phyloP scores from a whole-genome alignment of 2,329 filamentous ascomycete genomes.

The Colletotrichum eremochloae region DNA sequence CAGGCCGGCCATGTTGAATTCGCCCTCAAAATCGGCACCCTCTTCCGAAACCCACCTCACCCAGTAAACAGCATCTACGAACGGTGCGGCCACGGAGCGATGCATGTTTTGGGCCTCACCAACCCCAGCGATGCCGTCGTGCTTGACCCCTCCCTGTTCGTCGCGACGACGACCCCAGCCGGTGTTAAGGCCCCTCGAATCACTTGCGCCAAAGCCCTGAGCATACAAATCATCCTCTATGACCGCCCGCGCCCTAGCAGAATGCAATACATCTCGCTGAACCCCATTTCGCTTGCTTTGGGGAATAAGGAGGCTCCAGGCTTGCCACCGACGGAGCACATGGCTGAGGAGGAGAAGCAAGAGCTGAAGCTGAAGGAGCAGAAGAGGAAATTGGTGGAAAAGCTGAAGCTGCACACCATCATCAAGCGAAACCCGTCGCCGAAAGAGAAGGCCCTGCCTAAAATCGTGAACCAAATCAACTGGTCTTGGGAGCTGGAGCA shows the following conservation, averaged over 20 bases:
- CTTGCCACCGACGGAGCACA: conserved; percentile 58
- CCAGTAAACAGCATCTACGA: conserved; percentile 84
- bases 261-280: conserved; percentile 97
- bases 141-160: conserved; percentile 79
- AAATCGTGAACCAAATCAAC: conserved; percentile 93
- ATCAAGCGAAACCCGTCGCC: conserved; percentile 80
- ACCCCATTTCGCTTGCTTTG: conserved; percentile 88
- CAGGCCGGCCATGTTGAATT: conserved; percentile 86
- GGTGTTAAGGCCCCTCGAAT: conserved; percentile 75
- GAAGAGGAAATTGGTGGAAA: conserved; percentile 80
- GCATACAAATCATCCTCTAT: conserved; percentile 90
- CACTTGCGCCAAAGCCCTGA: conserved; percentile 77
- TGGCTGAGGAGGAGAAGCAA: conserved; percentile 79
- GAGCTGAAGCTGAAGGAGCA: conserved; percentile 70
- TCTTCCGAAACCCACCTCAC: conserved; percentile 86
- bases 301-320: conserved; percentile 73
- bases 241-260: conserved; percentile 85
- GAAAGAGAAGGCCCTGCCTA: conserved; percentile 84
- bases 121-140: conserved; percentile 71
- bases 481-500: conserved; percentile 92
- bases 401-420: conserved; percentile 90
- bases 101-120: conserved; percentile 88
- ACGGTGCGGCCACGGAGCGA: conserved; percentile 83
- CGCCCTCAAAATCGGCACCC: conserved; percentile 84
- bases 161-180: conserved; percentile 69